Evolutionary conservation across 2,329 filamentous ascomycete species (phyloP), one percentile per base, ranked within the genome.

Genomic region (Calonectria crousiana): DNA sequence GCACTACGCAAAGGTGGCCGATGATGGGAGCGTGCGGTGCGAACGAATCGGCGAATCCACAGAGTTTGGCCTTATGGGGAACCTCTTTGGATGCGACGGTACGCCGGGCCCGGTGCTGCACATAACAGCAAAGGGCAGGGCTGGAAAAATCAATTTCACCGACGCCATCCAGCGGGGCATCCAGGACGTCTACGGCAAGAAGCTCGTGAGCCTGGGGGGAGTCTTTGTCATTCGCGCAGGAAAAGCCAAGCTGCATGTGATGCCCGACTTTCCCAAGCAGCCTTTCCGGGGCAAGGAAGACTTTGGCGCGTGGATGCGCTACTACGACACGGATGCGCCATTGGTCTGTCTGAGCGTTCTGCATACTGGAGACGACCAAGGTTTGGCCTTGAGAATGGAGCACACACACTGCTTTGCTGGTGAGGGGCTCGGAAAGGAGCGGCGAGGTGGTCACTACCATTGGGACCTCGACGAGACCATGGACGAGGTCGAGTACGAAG

Each of bases 381-480:
- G 32, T 49, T 71, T 87, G 74, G 84, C 80, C 0, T 73, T 89
- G 65, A 79, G 87, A 34, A 85, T 88, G 78, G 88, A 89, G 75
- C 87, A 89, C 75, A 88, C 87, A 5, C 87, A 89, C 79, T 85
- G 84, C 28, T 88, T 87, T 68, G 84, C 85, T 3, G 18, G 44
- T 1, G 49, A 36, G 1, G 69, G 71, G 3, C 60, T 76, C 1
- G 74, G 78, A 9, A 82, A 81, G 6, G 66, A 78, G 58, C 76
- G 72, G 14, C 78, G 80, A 14, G 87, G 87, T 4, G 87, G 87
- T 0, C 87, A 89, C 78, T 88, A 88, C 76, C 87, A 88, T 75
- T 86, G 81, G 73, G 86, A 86, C 78, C 64, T 84, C 1, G 80
- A 82, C 0, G 78, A 71, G 8, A 49, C 41, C 0, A 66, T 72